Percentiles rank a stretch among this genome's conserved stretches.
These are phyloP conservation scores for Scedosporium minutisporum DNA, from an alignment of 2,329 filamentous ascomycete genomes.

Conservation along the genomic window DNA sequence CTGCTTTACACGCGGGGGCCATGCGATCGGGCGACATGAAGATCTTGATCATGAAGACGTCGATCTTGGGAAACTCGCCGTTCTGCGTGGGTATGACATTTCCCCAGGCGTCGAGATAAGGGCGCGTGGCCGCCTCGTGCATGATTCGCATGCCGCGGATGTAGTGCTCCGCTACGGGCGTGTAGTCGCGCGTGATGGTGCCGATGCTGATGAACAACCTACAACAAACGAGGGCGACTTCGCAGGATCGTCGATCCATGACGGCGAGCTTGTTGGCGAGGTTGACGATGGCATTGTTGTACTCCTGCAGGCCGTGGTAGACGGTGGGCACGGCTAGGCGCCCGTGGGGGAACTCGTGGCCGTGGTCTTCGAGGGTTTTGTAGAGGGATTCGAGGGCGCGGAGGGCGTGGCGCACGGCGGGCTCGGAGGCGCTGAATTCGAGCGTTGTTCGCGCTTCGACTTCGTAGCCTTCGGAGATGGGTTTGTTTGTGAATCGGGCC, in stretches of 20 bases:
- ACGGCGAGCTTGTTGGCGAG: conserved; percentile 28
- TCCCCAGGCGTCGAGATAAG: conserved; percentile 16
- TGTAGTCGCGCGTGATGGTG: conserved; percentile 28
- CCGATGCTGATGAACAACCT: conserved; percentile 38
- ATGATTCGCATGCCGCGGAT: conserved; percentile 33
- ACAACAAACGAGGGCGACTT: conserved; percentile 33
- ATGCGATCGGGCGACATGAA: conserved; percentile 14
- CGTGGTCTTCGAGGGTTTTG: conserved; percentile 25
- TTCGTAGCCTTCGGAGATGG: conserved; percentile 26
- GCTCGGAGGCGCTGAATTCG: conserved; percentile 25
- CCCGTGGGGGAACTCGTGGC: conserved; percentile 15
- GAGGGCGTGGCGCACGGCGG: conserved; percentile 27
- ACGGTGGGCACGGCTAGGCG: conserved; percentile 19
- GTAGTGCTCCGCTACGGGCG: conserved; percentile 32
- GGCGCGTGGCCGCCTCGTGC: conserved; percentile 28
- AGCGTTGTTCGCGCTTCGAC: conserved; percentile 30
- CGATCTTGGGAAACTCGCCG: conserved; percentile 25
- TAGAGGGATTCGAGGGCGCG: conserved; percentile 29
- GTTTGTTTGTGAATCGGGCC: conserved; percentile 31
- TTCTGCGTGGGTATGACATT: conserved; percentile 22
- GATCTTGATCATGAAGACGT: conserved; percentile 32
- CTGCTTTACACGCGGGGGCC: neutral
- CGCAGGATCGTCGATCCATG: conserved; percentile 15
- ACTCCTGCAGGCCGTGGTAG: conserved; percentile 30
- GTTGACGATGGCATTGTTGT: conserved; percentile 28